Evolutionary conservation across 2,329 filamentous ascomycete species (phyloP).

Genomic region (Fusarium mexicanum): DNA sequence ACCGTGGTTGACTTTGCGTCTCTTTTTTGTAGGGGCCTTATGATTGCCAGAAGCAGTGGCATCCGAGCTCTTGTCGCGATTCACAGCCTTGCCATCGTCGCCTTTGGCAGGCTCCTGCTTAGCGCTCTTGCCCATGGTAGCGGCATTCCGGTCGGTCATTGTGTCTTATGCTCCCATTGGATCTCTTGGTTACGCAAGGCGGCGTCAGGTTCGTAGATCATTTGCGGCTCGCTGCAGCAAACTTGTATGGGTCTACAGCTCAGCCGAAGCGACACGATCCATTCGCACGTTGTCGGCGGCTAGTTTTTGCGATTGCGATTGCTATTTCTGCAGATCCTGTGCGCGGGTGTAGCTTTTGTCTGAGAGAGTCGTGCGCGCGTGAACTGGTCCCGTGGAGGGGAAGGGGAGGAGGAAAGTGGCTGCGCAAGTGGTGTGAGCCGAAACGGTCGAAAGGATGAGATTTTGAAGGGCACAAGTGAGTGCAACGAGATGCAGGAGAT

Average conservation of each 20-base stretch:
- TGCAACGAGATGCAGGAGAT: conserved; percentile 1
- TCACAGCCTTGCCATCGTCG: conserved; percentile 45
- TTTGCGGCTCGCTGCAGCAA: conserved; percentile 46
- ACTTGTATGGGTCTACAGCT: conserved; percentile 37
- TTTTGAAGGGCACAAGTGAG: not conserved
- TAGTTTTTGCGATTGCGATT: conserved; percentile 34
- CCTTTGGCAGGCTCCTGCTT: conserved; percentile 41
- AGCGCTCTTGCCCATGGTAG: conserved; percentile 46
- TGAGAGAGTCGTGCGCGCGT: conserved; percentile 28
- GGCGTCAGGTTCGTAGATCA: conserved; percentile 44
- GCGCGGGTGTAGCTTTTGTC: conserved; percentile 17
- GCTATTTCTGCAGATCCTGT: conserved; percentile 5
- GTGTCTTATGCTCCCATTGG: conserved; percentile 48
- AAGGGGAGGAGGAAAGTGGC: conserved; percentile 32
- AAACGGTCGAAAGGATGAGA: conserved; percentile 27
- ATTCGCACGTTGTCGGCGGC: conserved; percentile 36
- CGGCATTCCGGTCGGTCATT: conserved; percentile 49
- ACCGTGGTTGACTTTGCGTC: conserved; percentile 92
- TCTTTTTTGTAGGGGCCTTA: conserved; percentile 81
- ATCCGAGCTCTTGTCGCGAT: conserved; percentile 44
- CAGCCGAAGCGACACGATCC: conserved; percentile 39
- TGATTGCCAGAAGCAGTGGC: conserved; percentile 40
- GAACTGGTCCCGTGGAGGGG: conserved; percentile 32
- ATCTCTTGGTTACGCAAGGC: conserved; percentile 47
- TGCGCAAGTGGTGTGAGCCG: conserved; percentile 34